A percentile compares a stretch with the other conserved stretches of the same genome.
phyloP scores from a whole-genome alignment of 495 filamentous ascomycete genomes.

The Xylaria flabelliformis region DNA sequence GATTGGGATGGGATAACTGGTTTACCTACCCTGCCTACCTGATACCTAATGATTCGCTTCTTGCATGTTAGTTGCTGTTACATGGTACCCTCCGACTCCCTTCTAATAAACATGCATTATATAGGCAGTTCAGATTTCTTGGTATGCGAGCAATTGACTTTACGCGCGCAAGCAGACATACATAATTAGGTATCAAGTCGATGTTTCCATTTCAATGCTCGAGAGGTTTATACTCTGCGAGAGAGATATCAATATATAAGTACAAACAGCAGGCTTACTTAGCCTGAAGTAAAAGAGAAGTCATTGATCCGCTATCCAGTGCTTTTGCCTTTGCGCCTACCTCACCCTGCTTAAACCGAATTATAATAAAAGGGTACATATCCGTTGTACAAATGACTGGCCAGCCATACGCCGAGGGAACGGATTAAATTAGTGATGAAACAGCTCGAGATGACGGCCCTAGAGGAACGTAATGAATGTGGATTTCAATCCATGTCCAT shows the following conservation, averaged over 20 bases:
- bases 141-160: no score
- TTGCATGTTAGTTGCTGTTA: background rate
- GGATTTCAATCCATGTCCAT: conserved; percentile 71
- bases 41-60: background rate
- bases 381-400: background rate
- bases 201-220: background rate
- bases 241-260: no score
- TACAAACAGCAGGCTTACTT: background rate
- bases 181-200: background rate
- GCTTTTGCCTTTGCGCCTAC: conserved; percentile 16
- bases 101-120: background rate
- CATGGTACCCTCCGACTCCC: background rate
- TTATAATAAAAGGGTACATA: background rate
- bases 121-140: background rate
- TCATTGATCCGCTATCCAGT: background rate
- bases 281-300: background rate
- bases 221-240: background rate
- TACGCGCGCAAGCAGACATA: background rate
- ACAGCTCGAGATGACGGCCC: background rate
- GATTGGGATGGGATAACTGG: background rate
- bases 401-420: background rate
- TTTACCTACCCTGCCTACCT: conserved; percentile 1
- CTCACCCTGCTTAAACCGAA: background rate
- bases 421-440: background rate
- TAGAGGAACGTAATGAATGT: background rate